Percentiles rank a stretch among this genome's conserved stretches.
Conservation (phyloP, 108 stramenopile genomes). For the Fragilaria crotonensis region DNA sequence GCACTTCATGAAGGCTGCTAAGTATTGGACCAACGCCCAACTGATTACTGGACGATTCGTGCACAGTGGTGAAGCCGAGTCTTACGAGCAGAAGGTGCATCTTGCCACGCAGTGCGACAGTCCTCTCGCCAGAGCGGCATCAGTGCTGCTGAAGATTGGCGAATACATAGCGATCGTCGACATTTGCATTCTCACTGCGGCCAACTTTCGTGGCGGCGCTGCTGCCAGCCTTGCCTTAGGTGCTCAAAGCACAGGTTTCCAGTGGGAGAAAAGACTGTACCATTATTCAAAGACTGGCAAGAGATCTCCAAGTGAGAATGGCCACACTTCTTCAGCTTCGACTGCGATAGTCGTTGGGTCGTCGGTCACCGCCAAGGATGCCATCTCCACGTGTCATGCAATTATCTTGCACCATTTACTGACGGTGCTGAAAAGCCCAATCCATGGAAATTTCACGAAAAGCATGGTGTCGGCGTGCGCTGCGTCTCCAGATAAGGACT, state of each 20-base stretch:
- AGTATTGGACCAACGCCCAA: slow-evolving; percentile 65
- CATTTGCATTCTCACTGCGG: slow-evolving; percentile 68
- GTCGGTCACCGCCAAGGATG: slow-evolving; percentile 57
- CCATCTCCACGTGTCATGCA: slow-evolving; percentile 60
- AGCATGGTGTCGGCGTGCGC: slow-evolving; percentile 58
- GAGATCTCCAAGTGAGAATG: slow-evolving; percentile 2
- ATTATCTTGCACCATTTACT: slow-evolving; percentile 64
- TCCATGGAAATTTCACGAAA: slow-evolving; percentile 14
- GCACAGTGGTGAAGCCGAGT: slow-evolving; percentile 25
- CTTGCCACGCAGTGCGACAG: slow-evolving; percentile 51
- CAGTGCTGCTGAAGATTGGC: slow-evolving; percentile 48
- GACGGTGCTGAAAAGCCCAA: slow-evolving; percentile 41
- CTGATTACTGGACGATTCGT: slow-evolving; percentile 58
- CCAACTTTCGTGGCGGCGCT: slow-evolving; percentile 55
- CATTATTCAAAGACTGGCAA: slow-evolving; percentile 31
- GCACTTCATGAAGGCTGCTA: slow-evolving; percentile 56
- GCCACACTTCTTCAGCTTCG: slow-evolving; percentile 15
- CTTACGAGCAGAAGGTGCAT: slow-evolving; percentile 39
- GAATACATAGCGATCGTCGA: slow-evolving; percentile 66
- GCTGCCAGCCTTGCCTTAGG: slow-evolving; percentile 9
- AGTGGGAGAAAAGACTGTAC: slow-evolving; percentile 77
- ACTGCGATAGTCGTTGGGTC: slow-evolving; percentile 39
- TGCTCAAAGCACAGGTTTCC: slow-evolving; percentile 15
- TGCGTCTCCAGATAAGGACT: slow-evolving; percentile 45
- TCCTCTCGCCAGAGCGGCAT: slow-evolving; percentile 70